These are phyloP conservation scores for Metschnikowia continentalis DNA, from an alignment of 805 yeast species.

Conservation along the genomic window DNA sequence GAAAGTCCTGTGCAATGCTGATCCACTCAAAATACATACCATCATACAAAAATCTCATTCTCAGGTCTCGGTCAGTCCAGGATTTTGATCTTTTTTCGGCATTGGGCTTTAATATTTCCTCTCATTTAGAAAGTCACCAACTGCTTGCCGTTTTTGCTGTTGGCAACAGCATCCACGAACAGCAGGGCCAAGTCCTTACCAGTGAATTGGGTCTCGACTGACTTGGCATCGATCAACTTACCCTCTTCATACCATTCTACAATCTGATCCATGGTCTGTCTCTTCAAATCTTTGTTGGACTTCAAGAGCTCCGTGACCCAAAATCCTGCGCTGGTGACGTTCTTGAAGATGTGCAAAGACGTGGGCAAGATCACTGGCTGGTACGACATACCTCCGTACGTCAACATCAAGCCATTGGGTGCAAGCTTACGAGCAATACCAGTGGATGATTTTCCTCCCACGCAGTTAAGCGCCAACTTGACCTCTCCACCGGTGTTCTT, in stretches of 20 bases:
- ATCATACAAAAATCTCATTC: too few relatives aligned
- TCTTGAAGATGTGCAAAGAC: constrained; percentile 83
- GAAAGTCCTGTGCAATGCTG: too few relatives aligned
- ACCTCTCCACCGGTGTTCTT: constrained; percentile 48
- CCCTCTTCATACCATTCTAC: constrained; percentile 42
- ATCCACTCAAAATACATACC: too few relatives aligned
- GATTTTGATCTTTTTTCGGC: too few relatives aligned
- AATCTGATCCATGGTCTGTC: constrained; percentile 32
- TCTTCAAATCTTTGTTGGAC: constrained; percentile 32
- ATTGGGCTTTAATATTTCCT: too few relatives aligned
- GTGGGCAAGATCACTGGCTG: constrained; percentile 94
- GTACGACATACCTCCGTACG: constrained; percentile 97
- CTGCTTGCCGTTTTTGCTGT: constrained; percentile 38
- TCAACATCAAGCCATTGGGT: constrained; percentile 69
- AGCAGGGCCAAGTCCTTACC: constrained; percentile 25
- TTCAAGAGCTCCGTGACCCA: constrained; percentile 71
- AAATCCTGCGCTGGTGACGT: constrained; percentile 80
- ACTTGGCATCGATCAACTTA: constrained; percentile 35
- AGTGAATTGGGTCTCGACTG: constrained; percentile 24
- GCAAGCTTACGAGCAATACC: constrained; percentile 80
- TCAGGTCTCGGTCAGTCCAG: too few relatives aligned
- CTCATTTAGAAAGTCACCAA: constrained; percentile 22
- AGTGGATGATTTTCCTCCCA: constrained; percentile 85
- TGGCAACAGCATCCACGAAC: constrained; percentile 28
- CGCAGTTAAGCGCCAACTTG: constrained; percentile 82